Conservation (phyloP, 371 early-diverging fungal genomes). For the Mucor plumbeus region DNA sequence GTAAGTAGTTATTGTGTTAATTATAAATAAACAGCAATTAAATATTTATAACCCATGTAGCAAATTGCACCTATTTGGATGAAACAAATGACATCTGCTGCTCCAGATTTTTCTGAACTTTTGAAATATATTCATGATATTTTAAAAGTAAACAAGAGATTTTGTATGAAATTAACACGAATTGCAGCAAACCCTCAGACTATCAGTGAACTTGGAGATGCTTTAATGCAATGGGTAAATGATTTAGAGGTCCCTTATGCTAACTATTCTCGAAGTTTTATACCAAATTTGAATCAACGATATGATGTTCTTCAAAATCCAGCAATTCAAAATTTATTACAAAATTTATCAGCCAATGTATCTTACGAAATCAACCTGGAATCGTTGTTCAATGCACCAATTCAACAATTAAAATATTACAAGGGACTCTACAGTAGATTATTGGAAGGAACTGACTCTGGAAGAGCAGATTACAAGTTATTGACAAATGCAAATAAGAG, state of each 20-base stretch:
- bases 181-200: slow-evolving; percentile 40
- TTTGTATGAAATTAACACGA: slow-evolving; percentile 41
- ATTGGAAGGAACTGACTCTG: slow-evolving; percentile 45
- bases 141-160: slow-evolving; percentile 50
- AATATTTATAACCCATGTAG: slow-evolving; percentile 23
- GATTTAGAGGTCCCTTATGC: slow-evolving; percentile 61
- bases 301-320: slow-evolving; percentile 41
- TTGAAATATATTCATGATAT: slow-evolving; percentile 47
- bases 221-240: slow-evolving; percentile 59
- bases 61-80: slow-evolving; percentile 60
- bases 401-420: slow-evolving; percentile 55
- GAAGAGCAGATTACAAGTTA: slow-evolving; percentile 45
- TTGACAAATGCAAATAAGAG: slow-evolving; percentile 41
- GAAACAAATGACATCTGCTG: slow-evolving; percentile 49
- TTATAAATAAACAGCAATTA: not conserved
- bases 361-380: slow-evolving; percentile 45
- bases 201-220: slow-evolving; percentile 44
- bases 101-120: slow-evolving; percentile 55
- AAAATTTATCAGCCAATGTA: slow-evolving; percentile 31
- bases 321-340: slow-evolving; percentile 32
- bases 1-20: slow-evolving; percentile 30
- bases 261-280: slow-evolving; percentile 46
- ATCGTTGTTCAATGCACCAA: slow-evolving; percentile 50
- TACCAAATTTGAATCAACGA: slow-evolving; percentile 43
- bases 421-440: slow-evolving; percentile 51